Evolutionary conservation across 148 eudicot species (phyloP).

Genomic region (Polygonum maritimum): DNA sequence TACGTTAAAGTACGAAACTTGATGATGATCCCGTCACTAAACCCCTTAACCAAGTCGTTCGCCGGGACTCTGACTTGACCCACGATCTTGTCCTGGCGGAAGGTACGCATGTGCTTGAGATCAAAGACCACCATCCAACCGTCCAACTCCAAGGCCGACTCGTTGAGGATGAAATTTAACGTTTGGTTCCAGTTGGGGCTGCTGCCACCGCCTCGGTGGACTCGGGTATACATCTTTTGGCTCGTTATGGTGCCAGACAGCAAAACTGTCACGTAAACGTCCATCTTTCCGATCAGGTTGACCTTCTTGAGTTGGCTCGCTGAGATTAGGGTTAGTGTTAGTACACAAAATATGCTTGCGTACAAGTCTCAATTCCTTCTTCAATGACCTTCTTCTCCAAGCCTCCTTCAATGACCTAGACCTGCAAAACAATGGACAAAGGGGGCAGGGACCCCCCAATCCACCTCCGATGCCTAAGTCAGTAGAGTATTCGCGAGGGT

Average conservation of each 20-base stretch:
- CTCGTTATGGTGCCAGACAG: slow-evolving; percentile 25
- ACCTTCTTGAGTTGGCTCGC: slow-evolving; percentile 49
- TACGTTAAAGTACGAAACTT: too few species aligned
- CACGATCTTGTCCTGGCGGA: slow-evolving; percentile 36
- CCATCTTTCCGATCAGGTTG: slow-evolving; percentile 44
- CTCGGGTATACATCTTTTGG: slow-evolving; percentile 31
- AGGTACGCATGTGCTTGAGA: slow-evolving; percentile 23
- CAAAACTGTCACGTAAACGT: slow-evolving; percentile 21
- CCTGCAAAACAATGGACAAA: too few species aligned
- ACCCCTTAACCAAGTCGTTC: slow-evolving; percentile 11
- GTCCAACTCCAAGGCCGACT: neutral
- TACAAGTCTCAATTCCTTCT: too few species aligned
- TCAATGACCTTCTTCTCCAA: too few species aligned
- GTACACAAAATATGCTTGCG: too few species aligned
- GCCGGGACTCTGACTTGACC: slow-evolving; percentile 36
- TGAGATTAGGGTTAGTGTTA: slow-evolving; percentile 27
- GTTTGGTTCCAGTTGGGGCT: slow-evolving; percentile 36
- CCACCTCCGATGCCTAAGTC: too few species aligned
- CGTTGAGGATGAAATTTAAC: slow-evolving; percentile 33
- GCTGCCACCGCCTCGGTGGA: slow-evolving; percentile 38
- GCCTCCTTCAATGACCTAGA: too few species aligned
- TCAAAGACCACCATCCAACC: slow-evolving; percentile 18
- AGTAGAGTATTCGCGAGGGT: too few species aligned
- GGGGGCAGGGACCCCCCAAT: too few species aligned
- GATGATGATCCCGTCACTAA: too few species aligned